These are phyloP conservation scores for Nitzschia inconspicua DNA, from an alignment of 108 stramenopile genomes.

Conservation along the genomic window DNA sequence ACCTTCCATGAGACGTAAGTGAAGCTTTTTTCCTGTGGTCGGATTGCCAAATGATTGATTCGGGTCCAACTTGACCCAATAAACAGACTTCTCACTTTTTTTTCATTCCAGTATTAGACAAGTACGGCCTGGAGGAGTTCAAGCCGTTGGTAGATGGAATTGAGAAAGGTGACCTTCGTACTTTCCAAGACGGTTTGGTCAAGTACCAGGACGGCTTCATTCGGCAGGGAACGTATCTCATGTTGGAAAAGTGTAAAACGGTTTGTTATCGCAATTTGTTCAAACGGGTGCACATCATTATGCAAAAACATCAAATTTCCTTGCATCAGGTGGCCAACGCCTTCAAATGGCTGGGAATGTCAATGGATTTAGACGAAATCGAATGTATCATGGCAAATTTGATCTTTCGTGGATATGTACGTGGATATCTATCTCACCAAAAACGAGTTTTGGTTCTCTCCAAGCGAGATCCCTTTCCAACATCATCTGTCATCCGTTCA, in stretches of 20 bases:
- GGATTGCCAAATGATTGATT: neutral
- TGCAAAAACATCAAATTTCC: constrained; percentile 70
- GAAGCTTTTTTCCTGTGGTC: neutral
- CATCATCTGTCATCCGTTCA: constrained; percentile 73
- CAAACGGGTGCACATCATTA: constrained; percentile 74
- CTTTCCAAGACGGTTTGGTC: constrained; percentile 77
- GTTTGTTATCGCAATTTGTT: constrained; percentile 95
- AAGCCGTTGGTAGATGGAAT: constrained; percentile 71
- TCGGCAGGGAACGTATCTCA: constrained; percentile 86
- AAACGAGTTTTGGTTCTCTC: constrained; percentile 88
- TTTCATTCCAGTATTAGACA: constrained; percentile 62
- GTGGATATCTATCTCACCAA: constrained; percentile 92
- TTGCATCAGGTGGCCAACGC: constrained; percentile 58
- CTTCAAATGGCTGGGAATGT: constrained; percentile 80
- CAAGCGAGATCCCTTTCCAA: constrained; percentile 94
- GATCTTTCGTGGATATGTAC: constrained; percentile 83
- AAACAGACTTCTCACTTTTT: neutral
- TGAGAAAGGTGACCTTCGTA: constrained; percentile 84
- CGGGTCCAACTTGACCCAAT: neutral
- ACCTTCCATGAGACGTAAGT: constrained; percentile 69
- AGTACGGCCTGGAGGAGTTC: constrained; percentile 82
- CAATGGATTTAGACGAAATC: constrained; percentile 92
- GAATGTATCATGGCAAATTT: constrained; percentile 97
- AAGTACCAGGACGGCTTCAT: constrained; percentile 83
- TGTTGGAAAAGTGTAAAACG: constrained; percentile 92